Conservation (phyloP, 2,329 filamentous ascomycete species). For the Trichoderma afroharzianum region DNA sequence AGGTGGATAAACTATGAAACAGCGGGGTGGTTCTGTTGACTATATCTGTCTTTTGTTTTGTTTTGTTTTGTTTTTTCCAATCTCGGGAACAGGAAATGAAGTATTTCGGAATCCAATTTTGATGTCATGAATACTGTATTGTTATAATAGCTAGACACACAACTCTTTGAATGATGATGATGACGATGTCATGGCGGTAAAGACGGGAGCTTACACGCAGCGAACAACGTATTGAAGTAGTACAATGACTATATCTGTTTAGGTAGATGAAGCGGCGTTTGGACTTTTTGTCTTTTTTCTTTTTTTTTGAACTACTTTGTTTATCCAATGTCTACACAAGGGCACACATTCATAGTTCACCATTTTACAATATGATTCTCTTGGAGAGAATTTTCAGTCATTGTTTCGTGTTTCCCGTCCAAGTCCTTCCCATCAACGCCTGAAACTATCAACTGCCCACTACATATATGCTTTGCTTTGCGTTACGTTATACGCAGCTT, state of each 20-base stretch:
- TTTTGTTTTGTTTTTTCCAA: neutral
- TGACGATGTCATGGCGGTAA: neutral
- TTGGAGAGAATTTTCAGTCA: neutral
- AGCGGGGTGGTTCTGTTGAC: neutral
- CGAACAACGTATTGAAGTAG: neutral
- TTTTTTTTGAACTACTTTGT: neutral
- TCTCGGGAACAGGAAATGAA: neutral
- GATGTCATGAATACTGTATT: neutral
- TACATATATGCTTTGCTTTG: neutral
- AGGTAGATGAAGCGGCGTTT: neutral
- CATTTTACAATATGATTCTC: neutral
- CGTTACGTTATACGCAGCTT: neutral
- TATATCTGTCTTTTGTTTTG: neutral
- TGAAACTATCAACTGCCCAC: neutral
- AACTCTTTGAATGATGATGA: neutral
- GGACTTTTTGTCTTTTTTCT: neutral
- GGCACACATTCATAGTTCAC: neutral
- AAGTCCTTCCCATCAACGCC: neutral
- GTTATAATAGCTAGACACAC: neutral
- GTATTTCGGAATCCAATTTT: neutral
- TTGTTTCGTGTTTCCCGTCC: neutral
- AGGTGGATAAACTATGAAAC: neutral
- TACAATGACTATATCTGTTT: neutral
- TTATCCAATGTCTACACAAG: neutral
- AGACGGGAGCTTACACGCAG: neutral